These are phyloP conservation scores for Lentithecium fluviatile DNA, from an alignment of 495 filamentous ascomycete species.

Conservation along the genomic window DNA sequence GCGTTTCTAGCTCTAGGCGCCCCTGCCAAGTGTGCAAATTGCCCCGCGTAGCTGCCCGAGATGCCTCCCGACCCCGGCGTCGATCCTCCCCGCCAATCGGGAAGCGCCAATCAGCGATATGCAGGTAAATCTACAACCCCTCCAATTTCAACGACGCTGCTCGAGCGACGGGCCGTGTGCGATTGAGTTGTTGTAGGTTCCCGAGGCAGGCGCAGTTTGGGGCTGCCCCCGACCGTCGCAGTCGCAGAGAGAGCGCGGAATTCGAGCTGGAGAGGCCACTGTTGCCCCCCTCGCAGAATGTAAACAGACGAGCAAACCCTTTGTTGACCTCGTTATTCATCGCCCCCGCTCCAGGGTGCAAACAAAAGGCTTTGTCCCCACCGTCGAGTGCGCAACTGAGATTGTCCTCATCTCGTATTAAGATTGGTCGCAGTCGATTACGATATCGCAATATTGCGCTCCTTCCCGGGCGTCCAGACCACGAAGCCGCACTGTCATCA, in stretches of 20 bases:
- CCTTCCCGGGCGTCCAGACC: neutral
- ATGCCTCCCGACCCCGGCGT: slow-evolving; percentile 1
- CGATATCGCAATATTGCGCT: neutral
- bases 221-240: too few relatives aligned
- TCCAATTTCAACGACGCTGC: neutral
- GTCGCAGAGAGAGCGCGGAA: too few relatives aligned
- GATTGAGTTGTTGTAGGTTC: too few relatives aligned
- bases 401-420: slow-evolving; percentile 9
- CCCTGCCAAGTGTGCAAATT: slow-evolving; percentile 6
- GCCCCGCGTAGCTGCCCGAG: slow-evolving; percentile 12
- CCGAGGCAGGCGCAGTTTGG: too few relatives aligned
- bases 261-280: too few relatives aligned
- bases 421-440: neutral
- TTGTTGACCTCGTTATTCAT: slow-evolving; percentile 5
- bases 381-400: neutral
- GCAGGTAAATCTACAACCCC: slow-evolving; percentile 13
- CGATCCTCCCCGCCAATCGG: slow-evolving; percentile 1
- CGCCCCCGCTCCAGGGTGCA: too few relatives aligned
- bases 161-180: neutral
- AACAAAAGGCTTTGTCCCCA: neutral
- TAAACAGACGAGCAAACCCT: neutral
- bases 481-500: neutral
- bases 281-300: neutral
- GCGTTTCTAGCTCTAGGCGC: neutral
- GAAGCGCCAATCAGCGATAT: slow-evolving; percentile 8